Evolutionary conservation across 1,139 yeast genomes (phyloP).

Genomic region (Candida dubliniensis): DNA sequence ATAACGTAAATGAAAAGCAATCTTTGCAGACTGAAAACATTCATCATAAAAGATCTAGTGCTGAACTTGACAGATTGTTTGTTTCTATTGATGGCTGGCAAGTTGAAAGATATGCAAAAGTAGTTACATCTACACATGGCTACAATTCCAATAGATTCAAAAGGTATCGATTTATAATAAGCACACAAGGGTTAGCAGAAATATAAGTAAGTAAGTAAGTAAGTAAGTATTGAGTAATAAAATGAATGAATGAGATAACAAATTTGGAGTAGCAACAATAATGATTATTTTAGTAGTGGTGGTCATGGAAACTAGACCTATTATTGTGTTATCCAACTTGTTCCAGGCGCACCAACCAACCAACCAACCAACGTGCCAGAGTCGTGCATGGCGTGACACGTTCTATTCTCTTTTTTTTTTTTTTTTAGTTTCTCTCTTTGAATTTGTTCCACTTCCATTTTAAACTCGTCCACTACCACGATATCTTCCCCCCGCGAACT

Average conservation of each 20-base stretch:
- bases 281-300: no score
- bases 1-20: background rate
- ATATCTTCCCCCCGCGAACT: no score
- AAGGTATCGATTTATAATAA: conserved; percentile 19
- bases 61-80: background rate
- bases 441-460: no score
- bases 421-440: no score
- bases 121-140: conserved; percentile 21
- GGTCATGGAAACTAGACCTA: no score
- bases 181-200: conserved; percentile 16
- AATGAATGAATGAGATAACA: no score
- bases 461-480: no score
- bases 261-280: no score
- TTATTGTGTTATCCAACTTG: no score
- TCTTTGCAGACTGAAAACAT: background rate
- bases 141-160: conserved; percentile 9
- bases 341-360: background rate
- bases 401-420: no score
- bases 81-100: conserved; percentile 26
- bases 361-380: background rate
- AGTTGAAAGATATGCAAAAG: conserved; percentile 28
- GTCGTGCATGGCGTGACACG: background rate
- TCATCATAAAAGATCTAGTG: conserved; percentile 2
- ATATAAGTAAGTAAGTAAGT: conserved; percentile 2
- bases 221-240: background rate